Evolutionary conservation across 176 grass and related monocot species (phyloP), one percentile per base, ranked within the genome.

Genomic region (Lolium multiflorum): DNA sequence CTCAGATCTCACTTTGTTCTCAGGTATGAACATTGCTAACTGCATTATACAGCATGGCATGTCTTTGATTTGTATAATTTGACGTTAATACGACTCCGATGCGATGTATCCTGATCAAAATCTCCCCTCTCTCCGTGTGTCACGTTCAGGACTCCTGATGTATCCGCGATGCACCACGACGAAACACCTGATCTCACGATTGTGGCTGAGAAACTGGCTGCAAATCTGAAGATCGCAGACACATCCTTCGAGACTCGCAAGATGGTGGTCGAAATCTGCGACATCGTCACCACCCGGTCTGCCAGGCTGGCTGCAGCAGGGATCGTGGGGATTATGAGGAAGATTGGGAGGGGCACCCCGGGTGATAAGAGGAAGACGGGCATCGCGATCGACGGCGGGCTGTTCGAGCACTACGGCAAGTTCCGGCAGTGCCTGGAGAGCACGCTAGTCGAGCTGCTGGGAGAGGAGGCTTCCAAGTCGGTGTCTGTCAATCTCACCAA

Each of bases 291-390:
- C 70, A 83, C 74, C 18, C 83, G 95, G 85, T 90, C 95, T 25
- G 95, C 93, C 17, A 73, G 91, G 31, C 83, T 98, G 50, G 93
- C 93, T 18, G 93, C 93, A 1, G 93, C 95, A 1, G 95, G 95
- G 50, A 98, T 98, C 55, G 91, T 92, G n/a, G 93, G 89, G 8
- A 95, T 98, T 78, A 78, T 98, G 5, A 85, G 88, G 59, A 98
- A 98, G 84, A 89, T 95, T 3, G 89, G 95, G 9, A 89, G 91
- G 8, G 89, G 88, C 26, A 74, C 22, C 41, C 73, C 74, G 0
- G 76, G 87, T 1, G 80, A 87, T 67, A 82, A 71, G 77, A 87
- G 83, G 48, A 91, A 78, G 54, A 93, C 88, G 0, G 91, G 89
- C 6, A 35, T 98, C 38, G 93, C 93, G 13, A 82, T 98, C 13